Base-by-base conservation (phyloP, 2,329 filamentous ascomycete species). In the Calycina marina region DNA sequence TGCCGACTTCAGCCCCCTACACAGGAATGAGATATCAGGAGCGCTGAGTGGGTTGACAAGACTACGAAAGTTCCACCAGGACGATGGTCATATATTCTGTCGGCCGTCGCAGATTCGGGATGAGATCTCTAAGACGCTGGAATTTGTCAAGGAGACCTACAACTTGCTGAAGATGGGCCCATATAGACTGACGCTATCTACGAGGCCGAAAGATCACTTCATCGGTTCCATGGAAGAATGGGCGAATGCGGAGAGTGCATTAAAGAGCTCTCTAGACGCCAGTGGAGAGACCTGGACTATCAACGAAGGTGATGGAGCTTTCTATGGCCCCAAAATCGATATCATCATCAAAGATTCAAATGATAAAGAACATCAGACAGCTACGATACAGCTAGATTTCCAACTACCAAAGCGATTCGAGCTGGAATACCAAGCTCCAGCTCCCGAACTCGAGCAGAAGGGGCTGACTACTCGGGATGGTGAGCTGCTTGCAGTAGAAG, bases 321-420 rank as follows among this genome's bases (percentile, higher is more conserved):
- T 93, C 50, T 93, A 93, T 48, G 84, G 85, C 0, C 84, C 85
- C 18, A 93, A 93, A 58, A 93, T 93, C 42, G 84, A 93, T 49
- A 80, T 93, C 27, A 72, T 92, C 24, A 57, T 93, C 28, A 72
- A 69, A 39, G 84, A 92, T 50, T 76, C 77, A 1, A 70, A 82
- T 47, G 82, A 81, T 5, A 92, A 88, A 50, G 80, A 85, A 47
- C 84, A 92, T 50, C 84, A 93, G 52, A 82, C 85, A 3, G 85
- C 83, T 3, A 92, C 84, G 0, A 77, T 93, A 31, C 84, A 93
- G 59, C 69, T 93, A 16, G 84, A 93, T 53, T 92, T 93, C 53
- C 85, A 93, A 55, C 64, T 93, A 2, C 84, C 84, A 1, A 79
- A 82, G 50, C 72, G 83, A 9, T 93, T 93, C 50, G 71, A 71